phyloP scores from a whole-genome alignment of 78 protist species.

The Chrysochromulina tobinii region DNA sequence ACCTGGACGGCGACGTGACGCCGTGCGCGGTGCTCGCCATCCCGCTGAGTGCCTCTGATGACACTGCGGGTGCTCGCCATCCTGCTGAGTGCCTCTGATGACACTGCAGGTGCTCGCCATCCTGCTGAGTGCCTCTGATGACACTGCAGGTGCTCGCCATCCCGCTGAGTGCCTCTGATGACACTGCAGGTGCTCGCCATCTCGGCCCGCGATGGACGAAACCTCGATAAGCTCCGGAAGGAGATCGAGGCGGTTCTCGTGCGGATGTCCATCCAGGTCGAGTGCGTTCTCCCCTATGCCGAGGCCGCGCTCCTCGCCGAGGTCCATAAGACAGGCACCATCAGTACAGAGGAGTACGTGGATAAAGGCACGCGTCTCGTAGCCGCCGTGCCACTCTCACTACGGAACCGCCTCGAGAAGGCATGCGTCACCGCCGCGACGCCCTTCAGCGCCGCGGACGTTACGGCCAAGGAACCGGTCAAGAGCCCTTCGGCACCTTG shows the following conservation, averaged over 20 bases:
- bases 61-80: not conserved
- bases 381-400: constrained; percentile 23
- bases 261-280: not conserved
- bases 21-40: not conserved
- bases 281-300: not conserved
- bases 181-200: not conserved
- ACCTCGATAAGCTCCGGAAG: not conserved
- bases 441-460: too few species aligned
- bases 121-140: not conserved
- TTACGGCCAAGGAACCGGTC: too few species aligned
- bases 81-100: not conserved
- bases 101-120: not conserved
- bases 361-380: not conserved
- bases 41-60: not conserved
- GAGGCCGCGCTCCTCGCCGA: constrained; percentile 21
- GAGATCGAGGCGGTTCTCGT: not conserved
- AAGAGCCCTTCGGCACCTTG: too few species aligned
- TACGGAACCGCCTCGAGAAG: not conserved
- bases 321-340: constrained; percentile 9
- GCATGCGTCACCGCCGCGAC: too few species aligned
- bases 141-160: not conserved
- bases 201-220: not conserved
- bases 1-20: not conserved
- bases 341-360: not conserved
- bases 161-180: not conserved